Evolutionary conservation across 495 filamentous ascomycete species (phyloP).

Genomic region (Penicillium nucicola): DNA sequence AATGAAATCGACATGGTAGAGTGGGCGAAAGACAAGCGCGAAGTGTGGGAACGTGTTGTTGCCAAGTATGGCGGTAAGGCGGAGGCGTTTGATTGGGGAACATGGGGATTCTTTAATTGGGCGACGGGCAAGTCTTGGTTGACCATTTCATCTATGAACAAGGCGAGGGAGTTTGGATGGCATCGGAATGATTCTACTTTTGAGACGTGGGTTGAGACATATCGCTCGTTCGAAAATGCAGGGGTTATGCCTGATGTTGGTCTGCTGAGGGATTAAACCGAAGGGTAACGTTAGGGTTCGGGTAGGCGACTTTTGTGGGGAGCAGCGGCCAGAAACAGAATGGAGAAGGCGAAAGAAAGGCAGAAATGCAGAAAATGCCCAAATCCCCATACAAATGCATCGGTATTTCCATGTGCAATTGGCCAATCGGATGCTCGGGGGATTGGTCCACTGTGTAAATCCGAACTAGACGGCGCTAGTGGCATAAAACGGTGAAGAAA

Average conservation of each 20-base stretch:
- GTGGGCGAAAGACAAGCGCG: slow-evolving; percentile 28
- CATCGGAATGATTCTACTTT: slow-evolving; percentile 9
- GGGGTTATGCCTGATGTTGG: slow-evolving; percentile 15
- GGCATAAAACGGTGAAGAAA: not conserved
- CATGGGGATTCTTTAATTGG: slow-evolving; percentile 29
- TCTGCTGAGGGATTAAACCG: slow-evolving; percentile 2
- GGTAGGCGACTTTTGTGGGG: too few relatives aligned
- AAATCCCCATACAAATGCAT: too few relatives aligned
- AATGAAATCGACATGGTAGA: slow-evolving; percentile 25
- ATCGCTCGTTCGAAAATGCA: slow-evolving; percentile 21
- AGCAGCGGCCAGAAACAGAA: too few relatives aligned
- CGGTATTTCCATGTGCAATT: too few relatives aligned
- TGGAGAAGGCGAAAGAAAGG: too few relatives aligned
- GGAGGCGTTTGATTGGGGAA: slow-evolving; percentile 22
- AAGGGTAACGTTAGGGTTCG: not conserved
- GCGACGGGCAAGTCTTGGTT: slow-evolving; percentile 17
- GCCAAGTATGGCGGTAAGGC: slow-evolving; percentile 19
- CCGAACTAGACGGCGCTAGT: not conserved
- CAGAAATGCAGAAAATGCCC: too few relatives aligned
- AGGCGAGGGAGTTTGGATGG: slow-evolving; percentile 26
- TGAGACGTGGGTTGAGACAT: slow-evolving; percentile 23
- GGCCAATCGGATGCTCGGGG: too few relatives aligned
- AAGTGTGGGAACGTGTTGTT: slow-evolving; percentile 24
- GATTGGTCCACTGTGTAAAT: not conserved
- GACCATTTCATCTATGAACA: slow-evolving; percentile 19